Percentiles rank a stretch among this genome's conserved stretches.
These are phyloP conservation scores for Aspergillus sp. DNA, from an alignment of 2,329 filamentous ascomycete species.

Conservation along the genomic window DNA sequence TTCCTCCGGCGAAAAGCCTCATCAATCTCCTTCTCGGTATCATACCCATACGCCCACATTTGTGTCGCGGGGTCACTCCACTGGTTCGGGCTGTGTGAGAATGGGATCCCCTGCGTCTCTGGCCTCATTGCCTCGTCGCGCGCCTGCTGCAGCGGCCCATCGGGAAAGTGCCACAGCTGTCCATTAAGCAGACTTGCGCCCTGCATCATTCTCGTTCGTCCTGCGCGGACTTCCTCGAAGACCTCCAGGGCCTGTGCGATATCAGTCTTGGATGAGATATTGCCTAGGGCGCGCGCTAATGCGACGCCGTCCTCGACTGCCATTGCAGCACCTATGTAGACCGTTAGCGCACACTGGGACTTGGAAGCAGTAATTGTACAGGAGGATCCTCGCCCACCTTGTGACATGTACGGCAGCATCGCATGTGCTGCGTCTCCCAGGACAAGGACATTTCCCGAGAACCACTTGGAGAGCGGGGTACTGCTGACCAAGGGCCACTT, in stretches of 20 bases:
- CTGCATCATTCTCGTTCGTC: conserved; percentile 47
- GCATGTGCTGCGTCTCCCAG: conserved; percentile 51
- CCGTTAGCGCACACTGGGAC: too few species aligned
- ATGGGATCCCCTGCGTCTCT: conserved; percentile 45
- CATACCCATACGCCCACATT: conserved; percentile 56
- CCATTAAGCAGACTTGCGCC: conserved; percentile 53
- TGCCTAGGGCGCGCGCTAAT: conserved; percentile 38
- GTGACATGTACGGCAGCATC: conserved; percentile 52
- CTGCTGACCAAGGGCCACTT: conserved; percentile 35
- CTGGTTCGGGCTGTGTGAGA: conserved; percentile 51
- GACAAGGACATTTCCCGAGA: conserved; percentile 39
- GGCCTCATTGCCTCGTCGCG: conserved; percentile 48
- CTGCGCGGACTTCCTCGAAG: conserved; percentile 44
- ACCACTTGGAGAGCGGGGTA: conserved; percentile 16
- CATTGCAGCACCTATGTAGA: conserved; percentile 45
- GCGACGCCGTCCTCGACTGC: conserved; percentile 51
- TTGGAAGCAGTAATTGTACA: neutral
- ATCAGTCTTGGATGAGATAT: conserved; percentile 31
- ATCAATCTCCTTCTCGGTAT: conserved; percentile 47
- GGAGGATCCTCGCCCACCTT: conserved; percentile 23
- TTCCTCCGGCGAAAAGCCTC: conserved; percentile 28
- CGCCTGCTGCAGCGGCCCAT: conserved; percentile 49
- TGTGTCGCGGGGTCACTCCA: conserved; percentile 55
- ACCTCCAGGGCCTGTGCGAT: conserved; percentile 39
- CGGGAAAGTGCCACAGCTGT: conserved; percentile 53